A percentile compares a stretch with the other conserved stretches of the same genome.
Conservation (phyloP, 768 basidiomycete species). For the Boletellus ananas region DNA sequence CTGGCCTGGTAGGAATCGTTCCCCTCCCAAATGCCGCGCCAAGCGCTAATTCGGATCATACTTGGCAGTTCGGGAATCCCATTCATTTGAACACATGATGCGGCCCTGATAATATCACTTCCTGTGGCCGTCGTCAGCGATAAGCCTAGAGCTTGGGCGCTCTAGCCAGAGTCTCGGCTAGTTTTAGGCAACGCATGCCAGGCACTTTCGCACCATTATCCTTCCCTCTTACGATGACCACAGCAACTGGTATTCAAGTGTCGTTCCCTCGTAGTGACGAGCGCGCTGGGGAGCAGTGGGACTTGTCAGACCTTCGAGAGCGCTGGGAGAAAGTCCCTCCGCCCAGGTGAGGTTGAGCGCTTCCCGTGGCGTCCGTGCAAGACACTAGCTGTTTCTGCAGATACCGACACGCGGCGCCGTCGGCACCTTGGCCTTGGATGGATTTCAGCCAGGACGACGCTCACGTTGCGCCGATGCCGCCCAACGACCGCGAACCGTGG, state of each 20-base stretch:
- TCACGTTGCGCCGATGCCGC: slow-evolving; percentile 8
- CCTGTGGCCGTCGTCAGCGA: neutral
- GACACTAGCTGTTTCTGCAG: slow-evolving; percentile 23
- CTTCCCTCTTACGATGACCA: slow-evolving; percentile 10
- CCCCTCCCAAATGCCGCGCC: neutral
- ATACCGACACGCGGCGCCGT: slow-evolving; percentile 37
- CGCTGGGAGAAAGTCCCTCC: slow-evolving; percentile 18
- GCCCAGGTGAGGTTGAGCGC: slow-evolving; percentile 17
- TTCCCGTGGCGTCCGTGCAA: neutral
- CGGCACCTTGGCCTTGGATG: slow-evolving; percentile 43
- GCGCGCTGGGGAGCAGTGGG: neutral
- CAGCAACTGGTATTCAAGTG: slow-evolving; percentile 6
- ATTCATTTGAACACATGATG: neutral
- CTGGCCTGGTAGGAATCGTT: no score
- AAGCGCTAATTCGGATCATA: neutral
- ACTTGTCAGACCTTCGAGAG: slow-evolving; percentile 11
- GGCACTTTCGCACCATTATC: neutral
- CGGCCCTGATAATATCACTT: neutral
- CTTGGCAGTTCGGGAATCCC: neutral
- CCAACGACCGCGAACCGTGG: slow-evolving; percentile 22
- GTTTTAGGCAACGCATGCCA: slow-evolving; percentile 5
- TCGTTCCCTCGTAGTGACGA: neutral
- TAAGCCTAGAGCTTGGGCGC: neutral
- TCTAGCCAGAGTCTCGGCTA: neutral
- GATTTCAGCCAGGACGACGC: slow-evolving; percentile 29